Evolutionary conservation across 257 asterid genomes (phyloP), one percentile per base, ranked within the genome.

Genomic region (Jacaranda copaia): DNA sequence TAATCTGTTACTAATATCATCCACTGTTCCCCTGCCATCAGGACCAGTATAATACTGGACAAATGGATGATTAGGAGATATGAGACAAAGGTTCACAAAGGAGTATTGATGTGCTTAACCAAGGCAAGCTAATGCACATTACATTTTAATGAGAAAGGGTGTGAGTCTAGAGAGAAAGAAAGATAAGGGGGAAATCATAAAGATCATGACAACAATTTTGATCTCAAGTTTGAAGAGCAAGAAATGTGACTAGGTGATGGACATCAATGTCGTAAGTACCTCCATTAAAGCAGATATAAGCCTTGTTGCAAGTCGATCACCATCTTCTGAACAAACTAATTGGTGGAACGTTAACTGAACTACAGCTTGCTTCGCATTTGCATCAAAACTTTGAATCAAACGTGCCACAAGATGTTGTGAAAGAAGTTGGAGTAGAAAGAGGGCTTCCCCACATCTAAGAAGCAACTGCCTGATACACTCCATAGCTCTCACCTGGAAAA

Each of bases 11-110:
- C 99, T 95, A 69, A 95, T 87, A 77, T 95, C 99, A 82, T 95
- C 97, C 60, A 95, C 97, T 52, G 98, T 91, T 79, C 99, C 99
- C 94, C 96, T 89, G 87, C 98, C 98, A 84, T 88, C 97, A 84
- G 97, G 94, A 75, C 98, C 97, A 80, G 98, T 95, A 80, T 95
- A 95, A 80, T 89, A 88, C 99, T 95, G 94, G 90, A 87, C 79
- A 81, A 59, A 76, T 63, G 81, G 73, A 84, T 71, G 72, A 84
- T 25, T 16, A 62, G 18, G 18, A 60, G 13, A 78, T 55, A 88
- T 79, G 74, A 90, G 88, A 79, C 52, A 56, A 46, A 68, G 51
- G 63, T 57, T 42, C 66, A 73, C 6, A 45, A 56, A 56, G 64
- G 75, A 51, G 74, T 6, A 79, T 25, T 74, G 65, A 59, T 5